phyloP scores from a whole-genome alignment of 2,329 filamentous ascomycete species.

The Colletotrichum chrysophilum region DNA sequence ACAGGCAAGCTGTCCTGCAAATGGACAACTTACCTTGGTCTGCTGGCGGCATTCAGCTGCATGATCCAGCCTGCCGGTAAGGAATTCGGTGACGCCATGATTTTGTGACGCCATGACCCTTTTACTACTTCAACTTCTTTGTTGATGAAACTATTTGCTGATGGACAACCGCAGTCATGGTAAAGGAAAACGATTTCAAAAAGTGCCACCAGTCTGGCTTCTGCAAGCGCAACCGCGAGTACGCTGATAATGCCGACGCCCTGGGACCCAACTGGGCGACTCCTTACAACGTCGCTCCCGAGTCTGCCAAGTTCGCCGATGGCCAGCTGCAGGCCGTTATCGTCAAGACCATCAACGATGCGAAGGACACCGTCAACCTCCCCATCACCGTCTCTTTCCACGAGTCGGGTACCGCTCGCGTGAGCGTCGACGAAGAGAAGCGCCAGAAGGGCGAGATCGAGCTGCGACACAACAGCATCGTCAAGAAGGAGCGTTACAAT shows the following conservation, averaged over 20 bases:
- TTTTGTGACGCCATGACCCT: background rate
- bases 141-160: background rate
- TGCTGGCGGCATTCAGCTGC: constrained; percentile 63
- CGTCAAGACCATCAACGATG: constrained; percentile 75
- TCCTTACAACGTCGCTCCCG: constrained; percentile 78
- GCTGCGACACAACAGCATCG: constrained; percentile 82
- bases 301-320: constrained; percentile 76
- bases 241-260: constrained; percentile 77
- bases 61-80: constrained; percentile 70
- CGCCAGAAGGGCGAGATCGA: constrained; percentile 88
- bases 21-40: constrained; percentile 70
- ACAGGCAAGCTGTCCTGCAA: constrained; percentile 55
- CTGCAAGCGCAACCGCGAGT: constrained; percentile 92
- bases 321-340: constrained; percentile 82
- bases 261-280: constrained; percentile 74
- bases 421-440: constrained; percentile 91
- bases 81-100: constrained; percentile 27
- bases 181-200: constrained; percentile 98
- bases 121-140: background rate
- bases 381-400: constrained; percentile 89
- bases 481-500: constrained; percentile 92
- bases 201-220: constrained; percentile 96
- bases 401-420: constrained; percentile 84
- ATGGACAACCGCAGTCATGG: constrained; percentile 61
- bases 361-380: constrained; percentile 74